A percentile compares a stretch with the other conserved stretches of the same genome.
These are phyloP conservation scores for Pharnaceum exiguum DNA, from an alignment of 148 eudicot species.

Conservation along the genomic window DNA sequence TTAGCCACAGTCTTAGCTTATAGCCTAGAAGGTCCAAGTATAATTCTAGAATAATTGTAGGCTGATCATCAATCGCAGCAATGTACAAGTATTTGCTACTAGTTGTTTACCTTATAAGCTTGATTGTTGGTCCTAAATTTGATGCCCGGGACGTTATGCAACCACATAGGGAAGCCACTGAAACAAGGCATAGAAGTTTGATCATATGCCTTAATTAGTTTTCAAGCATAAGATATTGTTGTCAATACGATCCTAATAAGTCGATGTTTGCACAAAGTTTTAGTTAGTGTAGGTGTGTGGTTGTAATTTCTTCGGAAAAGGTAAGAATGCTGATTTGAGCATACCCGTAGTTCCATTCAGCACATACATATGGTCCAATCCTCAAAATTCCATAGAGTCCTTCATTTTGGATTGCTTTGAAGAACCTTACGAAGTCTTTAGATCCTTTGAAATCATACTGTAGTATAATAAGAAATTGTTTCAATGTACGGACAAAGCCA, in stretches of 20 bases:
- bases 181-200: not conserved
- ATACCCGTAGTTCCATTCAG: conserved; percentile 64
- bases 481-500: too few relatives aligned
- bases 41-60: not conserved
- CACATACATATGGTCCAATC: conserved; percentile 62
- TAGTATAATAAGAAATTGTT: too few relatives aligned
- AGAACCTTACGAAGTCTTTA: conserved; percentile 35
- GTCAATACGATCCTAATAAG: too few relatives aligned
- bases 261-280: too few relatives aligned
- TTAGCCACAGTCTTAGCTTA: not conserved
- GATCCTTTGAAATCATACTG: conserved; percentile 52
- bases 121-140: conserved; percentile 35
- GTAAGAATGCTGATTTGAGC: not conserved
- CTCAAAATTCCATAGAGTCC: conserved; percentile 51
- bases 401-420: conserved; percentile 36
- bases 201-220: not conserved
- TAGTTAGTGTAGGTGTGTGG: too few relatives aligned
- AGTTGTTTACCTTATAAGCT: conserved; percentile 29
- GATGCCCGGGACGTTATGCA: conserved; percentile 34
- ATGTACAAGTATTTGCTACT: too few relatives aligned
- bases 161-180: conserved; percentile 48
- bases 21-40: not conserved
- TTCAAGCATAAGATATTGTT: not conserved
- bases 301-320: not conserved
- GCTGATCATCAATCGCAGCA: too few relatives aligned